These are phyloP conservation scores for Kalanchoe fedtschenkoi DNA, from an alignment of 164 flowering plant genomes.

Conservation along the genomic window DNA sequence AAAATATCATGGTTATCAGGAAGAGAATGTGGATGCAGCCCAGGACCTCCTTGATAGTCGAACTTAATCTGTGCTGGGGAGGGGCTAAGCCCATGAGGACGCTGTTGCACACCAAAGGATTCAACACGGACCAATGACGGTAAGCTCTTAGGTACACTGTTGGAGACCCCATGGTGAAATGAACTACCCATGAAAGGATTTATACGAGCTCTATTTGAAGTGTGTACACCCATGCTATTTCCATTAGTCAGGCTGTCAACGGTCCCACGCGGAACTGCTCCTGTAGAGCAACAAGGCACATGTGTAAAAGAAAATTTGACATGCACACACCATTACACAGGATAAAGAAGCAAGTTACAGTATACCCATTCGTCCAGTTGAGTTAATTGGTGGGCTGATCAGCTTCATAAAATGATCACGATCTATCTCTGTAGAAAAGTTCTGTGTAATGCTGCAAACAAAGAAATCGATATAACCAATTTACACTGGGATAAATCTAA, in stretches of 20 bases:
- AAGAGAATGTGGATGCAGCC: constrained; percentile 23
- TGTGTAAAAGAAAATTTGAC: no score
- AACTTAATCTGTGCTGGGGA: constrained; percentile 32
- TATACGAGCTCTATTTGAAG: constrained; percentile 17
- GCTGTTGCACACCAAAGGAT: constrained; percentile 29
- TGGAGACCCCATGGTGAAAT: constrained; percentile 31
- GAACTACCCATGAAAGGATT: constrained; percentile 29
- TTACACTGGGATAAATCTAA: not conserved
- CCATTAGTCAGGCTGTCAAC: not conserved
- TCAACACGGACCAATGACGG: constrained; percentile 36
- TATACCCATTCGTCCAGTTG: constrained; percentile 25
- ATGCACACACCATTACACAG: not conserved
- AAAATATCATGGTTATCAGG: constrained; percentile 48
- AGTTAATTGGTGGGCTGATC: constrained; percentile 31
- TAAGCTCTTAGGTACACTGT: constrained; percentile 41
- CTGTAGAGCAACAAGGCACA: not conserved
- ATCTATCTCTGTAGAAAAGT: constrained; percentile 33
- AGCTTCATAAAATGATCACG: constrained; percentile 27
- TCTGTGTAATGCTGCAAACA: constrained; percentile 28
- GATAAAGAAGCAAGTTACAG: not conserved
- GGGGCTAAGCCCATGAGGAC: constrained; percentile 22
- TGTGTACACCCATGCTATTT: not conserved
- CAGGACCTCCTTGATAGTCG: constrained; percentile 25
- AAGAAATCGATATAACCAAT: not conserved
- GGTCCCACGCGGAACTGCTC: not conserved